Conservation (phyloP, 2,329 filamentous ascomycete genomes). For the Fusarium albidum region DNA sequence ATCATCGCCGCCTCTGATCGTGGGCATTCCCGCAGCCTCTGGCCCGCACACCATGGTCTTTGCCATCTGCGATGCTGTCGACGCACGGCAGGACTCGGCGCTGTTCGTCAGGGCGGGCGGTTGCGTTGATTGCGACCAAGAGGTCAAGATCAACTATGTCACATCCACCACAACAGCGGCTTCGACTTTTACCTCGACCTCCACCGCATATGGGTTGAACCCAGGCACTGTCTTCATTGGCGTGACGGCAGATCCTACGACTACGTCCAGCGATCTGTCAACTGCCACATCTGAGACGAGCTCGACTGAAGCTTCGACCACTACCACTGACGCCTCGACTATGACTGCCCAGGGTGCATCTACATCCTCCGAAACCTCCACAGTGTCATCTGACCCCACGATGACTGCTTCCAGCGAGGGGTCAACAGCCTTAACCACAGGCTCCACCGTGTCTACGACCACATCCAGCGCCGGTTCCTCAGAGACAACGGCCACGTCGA, state of each 20-base stretch:
- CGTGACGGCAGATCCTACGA: background rate
- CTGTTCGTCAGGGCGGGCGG: background rate
- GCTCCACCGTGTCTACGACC: too few relatives aligned
- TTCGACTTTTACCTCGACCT: background rate
- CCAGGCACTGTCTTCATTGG: background rate
- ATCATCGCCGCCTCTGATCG: background rate
- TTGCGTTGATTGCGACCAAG: background rate
- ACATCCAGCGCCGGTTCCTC: too few relatives aligned
- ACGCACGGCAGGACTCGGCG: background rate
- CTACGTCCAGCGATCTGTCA: background rate
- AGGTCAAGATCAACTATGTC: slow-evolving; percentile 1
- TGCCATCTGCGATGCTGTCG: slow-evolving; percentile 2
- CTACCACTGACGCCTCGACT: background rate
- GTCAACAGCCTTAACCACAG: too few relatives aligned
- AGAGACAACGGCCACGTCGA: too few relatives aligned
- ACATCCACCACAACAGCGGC: background rate
- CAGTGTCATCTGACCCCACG: too few relatives aligned
- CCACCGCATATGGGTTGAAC: background rate
- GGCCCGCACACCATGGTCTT: slow-evolving; percentile 6
- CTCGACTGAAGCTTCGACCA: background rate
- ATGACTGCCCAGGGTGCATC: background rate
- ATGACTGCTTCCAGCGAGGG: too few relatives aligned
- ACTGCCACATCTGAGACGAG: background rate
- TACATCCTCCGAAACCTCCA: too few relatives aligned
- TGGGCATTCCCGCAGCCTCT: background rate